Percentiles rank a stretch among this genome's conserved stretches.
phyloP scores from a whole-genome alignment of 306 rosid species.

The Acacia acuminata region DNA sequence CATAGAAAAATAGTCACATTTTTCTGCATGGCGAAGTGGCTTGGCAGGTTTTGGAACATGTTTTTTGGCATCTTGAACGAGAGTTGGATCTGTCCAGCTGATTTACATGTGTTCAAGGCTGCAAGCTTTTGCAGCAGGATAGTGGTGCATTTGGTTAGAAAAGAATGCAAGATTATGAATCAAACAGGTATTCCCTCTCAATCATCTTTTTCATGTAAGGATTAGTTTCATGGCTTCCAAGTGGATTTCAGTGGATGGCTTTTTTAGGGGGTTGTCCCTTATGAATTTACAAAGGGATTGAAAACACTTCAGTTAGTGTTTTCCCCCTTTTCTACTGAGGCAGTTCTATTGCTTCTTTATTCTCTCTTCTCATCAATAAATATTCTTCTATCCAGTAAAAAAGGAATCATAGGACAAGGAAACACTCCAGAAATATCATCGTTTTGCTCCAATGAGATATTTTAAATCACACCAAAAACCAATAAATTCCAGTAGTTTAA shows the following conservation, averaged over 20 bases:
- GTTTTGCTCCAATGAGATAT: background rate
- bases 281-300: background rate
- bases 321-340: background rate
- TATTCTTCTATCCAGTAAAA: background rate
- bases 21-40: background rate
- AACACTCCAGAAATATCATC: background rate
- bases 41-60: background rate
- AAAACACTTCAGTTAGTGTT: background rate
- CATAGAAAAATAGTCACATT: background rate
- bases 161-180: background rate
- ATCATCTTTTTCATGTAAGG: background rate
- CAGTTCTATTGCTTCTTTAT: background rate
- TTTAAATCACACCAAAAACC: background rate
- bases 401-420: background rate
- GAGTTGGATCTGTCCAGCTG: background rate
- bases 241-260: background rate
- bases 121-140: background rate
- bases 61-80: background rate
- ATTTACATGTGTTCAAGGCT: background rate
- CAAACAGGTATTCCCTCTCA: background rate
- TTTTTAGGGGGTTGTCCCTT: background rate
- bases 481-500: slow-evolving; percentile 14
- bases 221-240: background rate
- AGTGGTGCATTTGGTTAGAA: background rate
- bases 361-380: background rate